Conservation (phyloP, 2,329 filamentous ascomycete species). For the Talaromyces sp. region DNA sequence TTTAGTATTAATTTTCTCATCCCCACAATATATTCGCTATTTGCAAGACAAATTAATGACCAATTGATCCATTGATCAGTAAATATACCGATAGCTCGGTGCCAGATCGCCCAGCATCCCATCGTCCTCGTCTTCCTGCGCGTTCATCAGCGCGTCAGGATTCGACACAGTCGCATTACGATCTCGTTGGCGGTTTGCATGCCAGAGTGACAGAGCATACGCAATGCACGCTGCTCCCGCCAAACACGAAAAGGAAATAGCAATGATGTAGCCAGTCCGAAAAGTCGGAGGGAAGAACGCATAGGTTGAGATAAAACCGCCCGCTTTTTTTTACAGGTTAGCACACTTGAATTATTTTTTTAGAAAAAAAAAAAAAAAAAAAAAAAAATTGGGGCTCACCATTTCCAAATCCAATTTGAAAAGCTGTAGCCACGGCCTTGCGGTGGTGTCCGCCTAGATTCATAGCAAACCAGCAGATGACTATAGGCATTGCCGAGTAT, state of each 20-base stretch:
- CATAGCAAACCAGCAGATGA: slow-evolving; percentile 80
- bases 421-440: slow-evolving; percentile 66
- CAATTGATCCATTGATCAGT: slow-evolving; percentile 15
- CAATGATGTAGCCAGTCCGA: slow-evolving; percentile 70
- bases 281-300: slow-evolving; percentile 63
- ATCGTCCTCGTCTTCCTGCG: slow-evolving; percentile 26
- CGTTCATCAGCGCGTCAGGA: slow-evolving; percentile 16
- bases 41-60: no score
- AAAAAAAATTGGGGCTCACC: slow-evolving; percentile 21
- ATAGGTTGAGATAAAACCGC: slow-evolving; percentile 73
- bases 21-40: not conserved
- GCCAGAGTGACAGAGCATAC: slow-evolving; percentile 34
- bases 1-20: not conserved
- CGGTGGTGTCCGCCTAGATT: slow-evolving; percentile 71
- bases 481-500: slow-evolving; percentile 86
- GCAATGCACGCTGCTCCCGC: slow-evolving; percentile 50
- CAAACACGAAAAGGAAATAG: slow-evolving; percentile 67
- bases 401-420: slow-evolving; percentile 76
- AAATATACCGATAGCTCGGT: slow-evolving; percentile 37
- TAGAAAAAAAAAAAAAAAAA: no score
- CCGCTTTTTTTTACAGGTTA: slow-evolving; percentile 42
- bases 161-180: slow-evolving; percentile 21
- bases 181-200: slow-evolving; percentile 39
- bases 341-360: not conserved
- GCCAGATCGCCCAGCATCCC: slow-evolving; percentile 38